These are phyloP conservation scores for Stachybotrys chlorohalonatus DNA, from an alignment of 2,329 filamentous ascomycete species.

Conservation along the genomic window DNA sequence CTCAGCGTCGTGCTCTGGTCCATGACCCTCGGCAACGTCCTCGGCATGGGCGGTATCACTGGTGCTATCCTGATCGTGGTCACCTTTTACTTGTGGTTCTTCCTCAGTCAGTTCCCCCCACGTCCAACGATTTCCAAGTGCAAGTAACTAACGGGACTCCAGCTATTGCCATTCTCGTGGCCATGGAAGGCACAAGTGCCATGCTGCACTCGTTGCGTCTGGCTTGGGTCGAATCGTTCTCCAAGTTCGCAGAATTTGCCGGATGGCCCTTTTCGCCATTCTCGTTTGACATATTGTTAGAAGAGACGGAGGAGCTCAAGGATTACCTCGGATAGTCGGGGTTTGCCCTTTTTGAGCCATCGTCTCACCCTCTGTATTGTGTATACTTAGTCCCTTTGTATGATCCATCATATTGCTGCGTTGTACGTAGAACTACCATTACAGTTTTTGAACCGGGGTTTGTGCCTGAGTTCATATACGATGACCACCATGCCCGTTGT, in stretches of 20 bases:
- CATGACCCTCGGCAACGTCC: constrained; percentile 82
- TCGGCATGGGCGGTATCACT: constrained; percentile 53
- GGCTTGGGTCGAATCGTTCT: constrained; percentile 97
- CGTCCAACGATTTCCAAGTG: background rate
- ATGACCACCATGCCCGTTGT: too few species aligned
- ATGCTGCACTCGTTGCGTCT: constrained; percentile 90
- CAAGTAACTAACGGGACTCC: constrained; percentile 12
- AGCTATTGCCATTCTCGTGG: constrained; percentile 59
- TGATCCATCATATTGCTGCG: constrained; percentile 1
- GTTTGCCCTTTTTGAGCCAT: background rate
- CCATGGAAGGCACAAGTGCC: constrained; percentile 93
- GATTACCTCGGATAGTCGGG: constrained; percentile 40
- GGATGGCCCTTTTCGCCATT: constrained; percentile 84
- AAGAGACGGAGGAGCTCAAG: constrained; percentile 64
- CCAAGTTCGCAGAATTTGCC: constrained; percentile 90
- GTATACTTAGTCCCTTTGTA: constrained; percentile 17
- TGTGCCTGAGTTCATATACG: too few species aligned
- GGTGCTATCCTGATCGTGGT: constrained; percentile 76
- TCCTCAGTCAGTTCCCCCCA: constrained; percentile 46
- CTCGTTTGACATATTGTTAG: constrained; percentile 74
- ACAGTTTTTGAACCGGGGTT: background rate
- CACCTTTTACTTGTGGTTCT: constrained; percentile 85
- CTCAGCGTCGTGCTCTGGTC: constrained; percentile 91
- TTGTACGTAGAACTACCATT: background rate
- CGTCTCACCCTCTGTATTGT: constrained; percentile 2